Percentiles rank a stretch among this genome's conserved stretches.
phyloP scores from a whole-genome alignment of 2,329 filamentous ascomycete genomes.

The Daldinia eschscholtzii region DNA sequence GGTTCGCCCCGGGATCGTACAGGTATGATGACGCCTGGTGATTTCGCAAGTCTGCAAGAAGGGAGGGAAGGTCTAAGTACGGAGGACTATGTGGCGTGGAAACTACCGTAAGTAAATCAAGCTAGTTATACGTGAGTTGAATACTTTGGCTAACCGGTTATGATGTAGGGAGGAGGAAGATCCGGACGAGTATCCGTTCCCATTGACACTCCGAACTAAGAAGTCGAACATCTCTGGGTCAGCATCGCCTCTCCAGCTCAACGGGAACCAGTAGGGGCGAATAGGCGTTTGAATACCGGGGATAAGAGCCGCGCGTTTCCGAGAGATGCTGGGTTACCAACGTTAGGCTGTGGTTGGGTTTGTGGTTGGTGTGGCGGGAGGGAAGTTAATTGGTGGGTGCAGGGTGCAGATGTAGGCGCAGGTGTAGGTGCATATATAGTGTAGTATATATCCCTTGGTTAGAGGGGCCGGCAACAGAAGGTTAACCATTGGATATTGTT shows the following conservation, averaged over 20 bases:
- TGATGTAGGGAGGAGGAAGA: conserved; percentile 87
- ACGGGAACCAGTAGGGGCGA: conserved; percentile 54
- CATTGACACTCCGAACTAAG: conserved; percentile 69
- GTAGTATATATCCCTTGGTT: conserved; percentile 23
- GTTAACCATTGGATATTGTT: conserved; percentile 21
- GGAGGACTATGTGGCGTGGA: conserved; percentile 98
- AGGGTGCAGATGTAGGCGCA: too few relatives aligned
- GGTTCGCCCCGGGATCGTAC: conserved; percentile 90
- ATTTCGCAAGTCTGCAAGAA: conserved; percentile 97
- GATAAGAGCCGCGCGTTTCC: not conserved
- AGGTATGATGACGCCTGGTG: conserved; percentile 99
- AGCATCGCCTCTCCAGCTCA: conserved; percentile 59
- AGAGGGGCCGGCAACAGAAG: conserved; percentile 10
- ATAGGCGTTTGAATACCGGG: not conserved
- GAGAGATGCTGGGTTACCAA: not conserved
- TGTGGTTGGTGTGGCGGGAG: conserved; percentile 5
- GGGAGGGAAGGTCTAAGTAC: conserved; percentile 92
- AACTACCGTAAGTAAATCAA: conserved; percentile 84
- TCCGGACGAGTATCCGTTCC: conserved; percentile 76
- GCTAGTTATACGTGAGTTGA: not conserved
- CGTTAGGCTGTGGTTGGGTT: conserved; percentile 5
- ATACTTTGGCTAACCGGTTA: conserved; percentile 22
- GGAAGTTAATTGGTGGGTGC: conserved; percentile 13
- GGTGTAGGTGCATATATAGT: conserved; percentile 14
- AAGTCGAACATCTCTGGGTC: conserved; percentile 54